Evolutionary conservation across 2,329 filamentous ascomycete genomes (phyloP).

Genomic region (Boeremia exigua): DNA sequence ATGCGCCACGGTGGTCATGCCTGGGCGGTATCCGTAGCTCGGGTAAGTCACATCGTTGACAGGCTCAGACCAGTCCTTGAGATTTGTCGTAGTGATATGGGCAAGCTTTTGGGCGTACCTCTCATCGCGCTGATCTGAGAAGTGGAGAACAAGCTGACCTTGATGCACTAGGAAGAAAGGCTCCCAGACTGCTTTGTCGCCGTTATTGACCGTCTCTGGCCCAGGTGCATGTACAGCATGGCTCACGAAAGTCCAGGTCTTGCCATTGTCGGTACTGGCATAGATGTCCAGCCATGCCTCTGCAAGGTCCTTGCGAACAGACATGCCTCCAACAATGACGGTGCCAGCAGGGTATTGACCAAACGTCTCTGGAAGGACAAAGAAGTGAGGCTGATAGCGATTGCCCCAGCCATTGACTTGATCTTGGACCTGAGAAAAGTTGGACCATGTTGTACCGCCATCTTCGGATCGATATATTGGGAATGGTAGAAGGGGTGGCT

Average conservation of each 20-base stretch:
- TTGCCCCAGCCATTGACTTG: conserved; percentile 67
- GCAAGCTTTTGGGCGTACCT: conserved; percentile 6
- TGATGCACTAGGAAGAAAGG: conserved; percentile 46
- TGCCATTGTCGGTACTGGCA: conserved; percentile 1
- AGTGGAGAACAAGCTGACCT: conserved; percentile 7
- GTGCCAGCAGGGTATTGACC: conserved; percentile 4
- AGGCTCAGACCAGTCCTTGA: conserved; percentile 5
- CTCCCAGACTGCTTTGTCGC: conserved; percentile 12
- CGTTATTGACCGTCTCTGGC: conserved; percentile 41
- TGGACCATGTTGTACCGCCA: conserved; percentile 59
- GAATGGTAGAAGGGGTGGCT: conserved; percentile 42
- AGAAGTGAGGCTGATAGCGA: conserved; percentile 52
- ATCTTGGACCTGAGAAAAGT: conserved; percentile 67
- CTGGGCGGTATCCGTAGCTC: conserved; percentile 8
- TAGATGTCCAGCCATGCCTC: conserved; percentile 9
- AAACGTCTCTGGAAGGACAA: not conserved
- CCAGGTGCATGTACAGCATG: conserved; percentile 21
- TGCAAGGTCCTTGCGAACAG: conserved; percentile 57
- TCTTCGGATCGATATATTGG: conserved; percentile 51
- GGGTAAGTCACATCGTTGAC: conserved; percentile 5
- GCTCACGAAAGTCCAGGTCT: conserved; percentile 5
- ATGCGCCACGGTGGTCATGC: conserved; percentile 10
- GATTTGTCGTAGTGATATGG: conserved; percentile 1
- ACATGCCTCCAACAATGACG: conserved; percentile 51
- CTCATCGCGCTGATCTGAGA: conserved; percentile 10